Conservation (phyloP, 2,329 filamentous ascomycete genomes). For the Botryosphaeria dothidea region DNA sequence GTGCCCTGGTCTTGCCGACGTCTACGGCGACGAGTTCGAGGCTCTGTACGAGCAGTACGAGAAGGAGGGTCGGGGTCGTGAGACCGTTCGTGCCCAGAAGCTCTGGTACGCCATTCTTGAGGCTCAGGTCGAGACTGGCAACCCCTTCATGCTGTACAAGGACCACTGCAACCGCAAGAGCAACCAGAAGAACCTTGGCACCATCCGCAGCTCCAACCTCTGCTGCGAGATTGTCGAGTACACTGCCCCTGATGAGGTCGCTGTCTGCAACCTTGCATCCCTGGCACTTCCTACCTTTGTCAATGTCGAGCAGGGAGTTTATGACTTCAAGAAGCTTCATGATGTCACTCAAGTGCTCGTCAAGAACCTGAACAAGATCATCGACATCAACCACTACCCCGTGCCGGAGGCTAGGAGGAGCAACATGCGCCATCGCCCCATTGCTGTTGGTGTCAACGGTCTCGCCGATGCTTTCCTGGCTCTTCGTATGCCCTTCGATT, state of each 20-base stretch:
- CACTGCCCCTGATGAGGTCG: conserved; percentile 94
- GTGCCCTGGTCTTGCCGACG: conserved; percentile 90
- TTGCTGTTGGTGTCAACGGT: conserved; percentile 96
- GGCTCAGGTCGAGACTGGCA: conserved; percentile 97
- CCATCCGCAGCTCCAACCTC: conserved; percentile 96
- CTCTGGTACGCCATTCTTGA: conserved; percentile 99
- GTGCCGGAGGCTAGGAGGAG: conserved; percentile 89
- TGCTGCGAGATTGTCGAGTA: conserved; percentile 99
- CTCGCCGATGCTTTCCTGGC: conserved; percentile 97
- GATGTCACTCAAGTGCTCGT: conserved; percentile 91
- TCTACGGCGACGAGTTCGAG: conserved; percentile 97
- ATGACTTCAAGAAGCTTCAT: conserved; percentile 96
- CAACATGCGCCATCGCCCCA: conserved; percentile 95
- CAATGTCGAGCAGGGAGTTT: conserved; percentile 79
- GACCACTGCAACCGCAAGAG: conserved; percentile 98
- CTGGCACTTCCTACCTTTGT: conserved; percentile 89
- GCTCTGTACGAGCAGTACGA: conserved; percentile 93
- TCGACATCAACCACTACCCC: conserved; percentile 98
- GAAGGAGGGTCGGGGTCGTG: conserved; percentile 79
- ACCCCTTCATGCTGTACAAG: conserved; percentile 99
- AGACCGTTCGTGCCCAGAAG: conserved; percentile 96
- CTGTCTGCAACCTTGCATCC: conserved; percentile 96
- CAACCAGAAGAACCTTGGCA: conserved; percentile 99
- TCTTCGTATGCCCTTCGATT: conserved; percentile 95
- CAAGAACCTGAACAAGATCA: conserved; percentile 96